A percentile compares a stretch with the other conserved stretches of the same genome.
Conservation (phyloP, 1,284 basidiomycete genomes). For the Moesziomyces antarcticus region DNA sequence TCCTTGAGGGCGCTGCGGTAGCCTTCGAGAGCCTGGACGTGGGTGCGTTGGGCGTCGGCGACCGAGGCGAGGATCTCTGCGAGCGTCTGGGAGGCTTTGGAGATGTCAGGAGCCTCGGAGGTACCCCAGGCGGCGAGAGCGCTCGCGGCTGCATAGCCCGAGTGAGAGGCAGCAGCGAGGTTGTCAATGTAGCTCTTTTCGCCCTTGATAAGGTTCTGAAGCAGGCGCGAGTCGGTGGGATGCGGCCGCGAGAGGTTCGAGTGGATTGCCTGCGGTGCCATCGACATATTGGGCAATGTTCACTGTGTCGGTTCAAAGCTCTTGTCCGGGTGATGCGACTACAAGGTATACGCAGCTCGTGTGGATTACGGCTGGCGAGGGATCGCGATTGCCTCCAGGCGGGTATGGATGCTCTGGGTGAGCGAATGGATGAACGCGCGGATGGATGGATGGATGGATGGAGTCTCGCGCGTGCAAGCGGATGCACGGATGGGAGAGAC, state of each 20-base stretch:
- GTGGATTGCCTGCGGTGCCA: constrained; percentile 50
- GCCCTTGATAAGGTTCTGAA: constrained; percentile 68
- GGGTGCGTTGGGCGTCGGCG: constrained; percentile 67
- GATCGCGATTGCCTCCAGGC: no score
- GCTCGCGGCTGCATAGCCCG: constrained; percentile 61
- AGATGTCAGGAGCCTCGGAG: constrained; percentile 66
- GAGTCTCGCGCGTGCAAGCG: no score
- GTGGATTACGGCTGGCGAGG: no score
- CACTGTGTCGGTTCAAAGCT: no score
- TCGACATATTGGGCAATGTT: constrained; percentile 40
- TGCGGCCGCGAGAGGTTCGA: constrained; percentile 60
- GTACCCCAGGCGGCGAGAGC: constrained; percentile 69
- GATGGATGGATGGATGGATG: no score
- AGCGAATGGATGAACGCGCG: no score
- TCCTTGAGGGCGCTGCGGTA: constrained; percentile 69
- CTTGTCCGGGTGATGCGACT: no score
- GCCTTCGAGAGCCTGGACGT: constrained; percentile 67
- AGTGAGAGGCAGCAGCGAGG: constrained; percentile 45
- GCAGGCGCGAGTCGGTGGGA: constrained; percentile 67
- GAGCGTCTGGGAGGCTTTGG: constrained; percentile 65
- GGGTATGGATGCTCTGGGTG: no score
- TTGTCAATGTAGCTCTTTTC: constrained; percentile 67
- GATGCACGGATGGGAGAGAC: no score
- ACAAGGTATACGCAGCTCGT: not conserved
- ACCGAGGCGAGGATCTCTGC: constrained; percentile 65